Evolutionary conservation across 352 stramenopile genomes (phyloP).

Genomic region (Achlya hypogyna): DNA sequence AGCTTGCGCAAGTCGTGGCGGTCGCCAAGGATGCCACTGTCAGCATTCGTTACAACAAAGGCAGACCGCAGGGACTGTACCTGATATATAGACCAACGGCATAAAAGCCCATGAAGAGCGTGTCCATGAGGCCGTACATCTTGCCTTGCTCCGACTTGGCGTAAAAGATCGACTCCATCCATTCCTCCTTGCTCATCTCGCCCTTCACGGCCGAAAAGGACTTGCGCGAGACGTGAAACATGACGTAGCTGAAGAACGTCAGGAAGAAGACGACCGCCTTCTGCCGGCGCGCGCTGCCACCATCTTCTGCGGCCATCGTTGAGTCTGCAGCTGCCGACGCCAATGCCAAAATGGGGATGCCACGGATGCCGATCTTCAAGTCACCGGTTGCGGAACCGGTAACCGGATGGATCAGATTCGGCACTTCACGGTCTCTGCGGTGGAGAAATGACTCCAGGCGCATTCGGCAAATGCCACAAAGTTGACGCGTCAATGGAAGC

Average conservation of each 20-base stretch:
- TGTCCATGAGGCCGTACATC: constrained; percentile 76
- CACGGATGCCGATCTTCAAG: neutral
- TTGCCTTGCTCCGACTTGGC: constrained; percentile 47
- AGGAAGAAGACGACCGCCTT: constrained; percentile 58
- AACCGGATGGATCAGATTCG: too few relatives aligned
- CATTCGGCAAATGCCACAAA: too few relatives aligned
- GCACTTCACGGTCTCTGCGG: too few relatives aligned
- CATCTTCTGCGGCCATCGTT: neutral
- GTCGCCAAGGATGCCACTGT: constrained; percentile 58
- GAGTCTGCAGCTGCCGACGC: neutral
- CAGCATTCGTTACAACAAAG: neutral
- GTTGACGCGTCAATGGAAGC: too few relatives aligned
- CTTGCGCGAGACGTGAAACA: constrained; percentile 71
- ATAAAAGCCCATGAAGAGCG: constrained; percentile 75
- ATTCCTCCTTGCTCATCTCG: constrained; percentile 68
- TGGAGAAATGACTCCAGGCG: too few relatives aligned
- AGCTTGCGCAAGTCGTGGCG: constrained; percentile 58
- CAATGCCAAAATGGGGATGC: neutral
- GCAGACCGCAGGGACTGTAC: constrained; percentile 21
- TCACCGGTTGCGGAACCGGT: too few relatives aligned
- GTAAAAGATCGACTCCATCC: constrained; percentile 60
- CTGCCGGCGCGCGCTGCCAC: neutral
- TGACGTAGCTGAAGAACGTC: constrained; percentile 73
- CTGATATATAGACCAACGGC: constrained; percentile 61
- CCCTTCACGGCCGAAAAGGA: constrained; percentile 78